Evolutionary conservation across 1,139 yeast genomes (phyloP).

Genomic region (Protomyces macrosporus): DNA sequence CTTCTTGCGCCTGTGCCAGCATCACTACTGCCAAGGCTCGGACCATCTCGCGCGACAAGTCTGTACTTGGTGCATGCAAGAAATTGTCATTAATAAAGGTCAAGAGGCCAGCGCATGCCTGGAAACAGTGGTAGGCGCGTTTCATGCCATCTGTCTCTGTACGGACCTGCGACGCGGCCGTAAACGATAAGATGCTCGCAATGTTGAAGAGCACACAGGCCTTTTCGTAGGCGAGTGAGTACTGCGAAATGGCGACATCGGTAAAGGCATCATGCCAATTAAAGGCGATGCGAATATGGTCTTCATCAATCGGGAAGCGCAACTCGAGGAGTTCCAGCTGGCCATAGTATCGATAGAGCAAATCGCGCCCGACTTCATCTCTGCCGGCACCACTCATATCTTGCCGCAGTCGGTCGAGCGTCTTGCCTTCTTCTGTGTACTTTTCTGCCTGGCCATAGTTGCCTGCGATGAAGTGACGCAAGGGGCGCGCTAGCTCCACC

Average conservation of each 20-base stretch:
- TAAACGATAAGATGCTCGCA: slow-evolving; percentile 52
- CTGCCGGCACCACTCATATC: slow-evolving; percentile 52
- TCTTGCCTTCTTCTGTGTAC: slow-evolving; percentile 52
- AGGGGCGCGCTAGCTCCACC: slow-evolving; percentile 62
- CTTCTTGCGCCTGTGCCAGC: slow-evolving; percentile 86
- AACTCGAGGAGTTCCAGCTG: slow-evolving; percentile 75
- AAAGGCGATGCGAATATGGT: slow-evolving; percentile 58
- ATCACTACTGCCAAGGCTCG: slow-evolving; percentile 58
- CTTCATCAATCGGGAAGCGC: slow-evolving; percentile 60
- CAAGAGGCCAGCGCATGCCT: slow-evolving; percentile 75
- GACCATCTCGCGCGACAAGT: slow-evolving; percentile 65
- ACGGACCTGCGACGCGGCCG: slow-evolving; percentile 39
- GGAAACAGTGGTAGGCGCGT: slow-evolving; percentile 56
- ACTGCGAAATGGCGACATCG: slow-evolving; percentile 53
- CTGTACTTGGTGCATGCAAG: slow-evolving; percentile 82
- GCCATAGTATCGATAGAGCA: slow-evolving; percentile 68
- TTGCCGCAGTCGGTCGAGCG: slow-evolving; percentile 57
- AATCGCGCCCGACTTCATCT: slow-evolving; percentile 44
- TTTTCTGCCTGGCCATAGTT: slow-evolving; percentile 61
- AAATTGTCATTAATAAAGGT: slow-evolving; percentile 72
- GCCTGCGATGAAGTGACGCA: slow-evolving; percentile 54
- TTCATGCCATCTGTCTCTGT: slow-evolving; percentile 50
- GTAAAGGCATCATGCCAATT: slow-evolving; percentile 76
- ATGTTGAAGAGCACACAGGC: slow-evolving; percentile 76
- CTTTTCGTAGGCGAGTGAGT: slow-evolving; percentile 79